Percentiles rank a stretch among this genome's conserved stretches.
These are phyloP conservation scores for Colletotrichum sp. DNA, from an alignment of 2,329 filamentous ascomycete species.

Conservation along the genomic window DNA sequence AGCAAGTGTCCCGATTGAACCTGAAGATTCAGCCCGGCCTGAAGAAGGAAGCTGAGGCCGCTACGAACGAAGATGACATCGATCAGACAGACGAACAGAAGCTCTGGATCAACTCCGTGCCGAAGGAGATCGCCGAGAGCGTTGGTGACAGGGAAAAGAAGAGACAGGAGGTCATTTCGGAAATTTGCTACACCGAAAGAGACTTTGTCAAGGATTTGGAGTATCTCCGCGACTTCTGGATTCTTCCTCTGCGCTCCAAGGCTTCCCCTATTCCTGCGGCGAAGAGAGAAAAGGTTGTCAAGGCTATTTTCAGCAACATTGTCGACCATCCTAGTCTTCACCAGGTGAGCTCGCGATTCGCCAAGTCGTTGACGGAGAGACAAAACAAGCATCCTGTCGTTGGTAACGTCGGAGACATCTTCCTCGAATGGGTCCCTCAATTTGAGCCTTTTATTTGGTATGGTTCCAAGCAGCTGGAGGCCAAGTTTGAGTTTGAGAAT, in stretches of 20 bases:
- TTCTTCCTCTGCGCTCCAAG: slow-evolving; percentile 83
- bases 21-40: slow-evolving; percentile 91
- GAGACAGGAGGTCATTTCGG: slow-evolving; percentile 95
- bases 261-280: slow-evolving; percentile 88
- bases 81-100: slow-evolving; percentile 95
- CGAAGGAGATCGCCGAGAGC: slow-evolving; percentile 90
- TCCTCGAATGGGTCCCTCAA: slow-evolving; percentile 87
- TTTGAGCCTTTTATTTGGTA: slow-evolving; percentile 98
- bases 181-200: slow-evolving; percentile 97
- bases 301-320: slow-evolving; percentile 94
- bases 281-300: slow-evolving; percentile 87
- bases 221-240: slow-evolving; percentile 98
- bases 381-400: slow-evolving; percentile 93
- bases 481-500: slow-evolving; percentile 97
- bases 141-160: slow-evolving; percentile 94
- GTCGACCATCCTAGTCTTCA: slow-evolving; percentile 84
- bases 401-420: slow-evolving; percentile 89
- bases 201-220: slow-evolving; percentile 99
- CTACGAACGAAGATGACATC: slow-evolving; percentile 76
- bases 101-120: slow-evolving; percentile 98
- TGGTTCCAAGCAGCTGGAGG: slow-evolving; percentile 93
- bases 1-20: slow-evolving; percentile 94
- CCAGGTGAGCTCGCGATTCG: slow-evolving; percentile 86
- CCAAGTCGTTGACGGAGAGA: slow-evolving; percentile 83
- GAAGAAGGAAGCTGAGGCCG: slow-evolving; percentile 64